Base-by-base conservation (phyloP, 306 rosid species). In the Medicago ruthenica region DNA sequence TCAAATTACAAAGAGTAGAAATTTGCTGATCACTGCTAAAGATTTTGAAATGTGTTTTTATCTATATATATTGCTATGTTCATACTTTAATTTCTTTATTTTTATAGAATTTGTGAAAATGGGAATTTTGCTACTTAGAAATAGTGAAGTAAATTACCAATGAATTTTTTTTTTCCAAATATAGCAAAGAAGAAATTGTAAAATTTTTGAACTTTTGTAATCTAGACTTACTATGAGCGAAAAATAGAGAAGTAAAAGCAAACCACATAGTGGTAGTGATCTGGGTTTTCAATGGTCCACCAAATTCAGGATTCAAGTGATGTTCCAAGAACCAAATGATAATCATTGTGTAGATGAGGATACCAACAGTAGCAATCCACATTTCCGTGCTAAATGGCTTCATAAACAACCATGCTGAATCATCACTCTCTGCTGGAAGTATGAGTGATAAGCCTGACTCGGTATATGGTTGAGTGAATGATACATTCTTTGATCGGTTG, bases 291-390 rank as follows among this genome's bases (percentile, higher is more conserved):
- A 77, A 34, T 8, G 96, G 42, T 74, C 93, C 96, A 9, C 81
- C 53, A 42, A 87, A 91, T 22, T 81, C 85, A 8, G 85, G 82
- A 67, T 91, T 88, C 12, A 81, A 63, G 6, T 48, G 79, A 74
- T 86, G 90, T 82, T 91, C 96, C 67, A 91, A 53, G 77, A 85
- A 88, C 92, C 93, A 91, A 13, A 88, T 59, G 50, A 67, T 14
- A 4, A 87, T 22, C 90, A 82, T 72, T 24, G 93, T 88, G 89
- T 91, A 91, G 48, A 77, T 21, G 65, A 88, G 73, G 31, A 88
- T 54, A 40, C 8, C 76, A 71, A 63, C n/a, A 9, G 81, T 87
- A 22, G 79, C 79, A 5, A 66, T 10, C 96, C 96, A 91, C 90
- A 81, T 82, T 68, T 73, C 79, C 80, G 36, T 57, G 22, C 87